These are phyloP conservation scores for Nitzschia palea DNA, from an alignment of 108 stramenopile genomes.

Conservation along the genomic window DNA sequence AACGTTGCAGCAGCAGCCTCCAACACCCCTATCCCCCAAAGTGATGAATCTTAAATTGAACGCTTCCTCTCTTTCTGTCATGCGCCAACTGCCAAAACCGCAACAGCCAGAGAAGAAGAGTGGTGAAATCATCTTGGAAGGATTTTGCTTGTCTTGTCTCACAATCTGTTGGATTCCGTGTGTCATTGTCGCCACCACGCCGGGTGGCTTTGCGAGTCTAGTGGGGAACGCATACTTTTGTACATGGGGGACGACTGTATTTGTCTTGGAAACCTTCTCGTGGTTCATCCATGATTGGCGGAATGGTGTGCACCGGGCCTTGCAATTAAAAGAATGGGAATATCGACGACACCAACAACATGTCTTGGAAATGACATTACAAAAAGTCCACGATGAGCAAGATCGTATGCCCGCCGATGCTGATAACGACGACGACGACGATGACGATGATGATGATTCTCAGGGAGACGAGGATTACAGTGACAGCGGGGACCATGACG, in stretches of 20 bases:
- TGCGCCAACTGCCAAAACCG: not conserved
- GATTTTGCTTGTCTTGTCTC: slow-evolving; percentile 45
- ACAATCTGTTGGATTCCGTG: slow-evolving; percentile 59
- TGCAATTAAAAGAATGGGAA: slow-evolving; percentile 44
- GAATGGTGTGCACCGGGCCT: slow-evolving; percentile 38
- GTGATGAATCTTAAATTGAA: too few relatives aligned
- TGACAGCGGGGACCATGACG: slow-evolving; percentile 1
- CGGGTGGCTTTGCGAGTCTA: slow-evolving; percentile 57
- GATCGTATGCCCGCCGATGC: not conserved
- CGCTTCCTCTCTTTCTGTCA: too few relatives aligned
- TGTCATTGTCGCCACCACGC: slow-evolving; percentile 60
- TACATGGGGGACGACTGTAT: slow-evolving; percentile 60
- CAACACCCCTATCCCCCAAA: too few relatives aligned
- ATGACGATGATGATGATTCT: slow-evolving; percentile 4
- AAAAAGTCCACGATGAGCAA: not conserved
- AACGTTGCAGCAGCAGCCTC: not conserved
- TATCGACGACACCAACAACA: slow-evolving; percentile 45
- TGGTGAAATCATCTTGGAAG: slow-evolving; percentile 57
- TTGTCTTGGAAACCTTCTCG: slow-evolving; percentile 57
- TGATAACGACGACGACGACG: not conserved
- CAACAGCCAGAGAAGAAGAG: slow-evolving; percentile 5
- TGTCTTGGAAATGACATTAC: slow-evolving; percentile 32
- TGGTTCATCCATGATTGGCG: slow-evolving; percentile 74
- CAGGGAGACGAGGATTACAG: not conserved
- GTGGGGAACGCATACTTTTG: slow-evolving; percentile 66